phyloP scores from a whole-genome alignment of 306 rosid species.

The Astragalus membranaceus region DNA sequence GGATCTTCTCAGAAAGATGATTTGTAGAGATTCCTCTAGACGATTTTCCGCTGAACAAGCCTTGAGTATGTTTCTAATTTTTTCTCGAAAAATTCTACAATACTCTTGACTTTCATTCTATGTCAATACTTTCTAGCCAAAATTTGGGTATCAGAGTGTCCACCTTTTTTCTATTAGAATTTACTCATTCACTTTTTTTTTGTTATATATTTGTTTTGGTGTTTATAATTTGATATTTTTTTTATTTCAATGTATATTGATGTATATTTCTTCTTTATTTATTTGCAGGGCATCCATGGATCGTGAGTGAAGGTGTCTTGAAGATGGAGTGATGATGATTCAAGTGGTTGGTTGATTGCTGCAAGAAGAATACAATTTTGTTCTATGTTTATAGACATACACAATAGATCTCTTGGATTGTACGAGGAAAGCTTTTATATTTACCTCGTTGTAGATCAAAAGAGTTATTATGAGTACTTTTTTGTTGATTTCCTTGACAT shows the following conservation, averaged over 20 bases:
- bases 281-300: constrained; percentile 77
- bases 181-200: not conserved
- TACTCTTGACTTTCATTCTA: no score
- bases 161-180: not conserved
- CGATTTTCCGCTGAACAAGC: constrained; percentile 68
- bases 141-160: not conserved
- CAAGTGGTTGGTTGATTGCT: not conserved
- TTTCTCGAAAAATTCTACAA: no score
- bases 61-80: constrained; percentile 35
- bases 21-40: constrained; percentile 51
- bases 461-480: not conserved
- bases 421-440: not conserved
- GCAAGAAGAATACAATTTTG: not conserved
- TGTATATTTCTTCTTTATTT: not conserved
- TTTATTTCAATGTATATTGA: not conserved
- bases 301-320: constrained; percentile 48
- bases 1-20: constrained; percentile 77
- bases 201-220: no score
- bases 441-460: not conserved
- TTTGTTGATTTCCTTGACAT: not conserved
- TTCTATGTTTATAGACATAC: not conserved
- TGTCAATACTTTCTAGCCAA: no score
- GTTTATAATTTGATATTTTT: not conserved
- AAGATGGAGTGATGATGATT: not conserved
- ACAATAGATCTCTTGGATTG: not conserved